Evolutionary conservation across 441 rosid genomes (phyloP), one percentile per base, ranked within the genome.

Genomic region (Brassica balearica): DNA sequence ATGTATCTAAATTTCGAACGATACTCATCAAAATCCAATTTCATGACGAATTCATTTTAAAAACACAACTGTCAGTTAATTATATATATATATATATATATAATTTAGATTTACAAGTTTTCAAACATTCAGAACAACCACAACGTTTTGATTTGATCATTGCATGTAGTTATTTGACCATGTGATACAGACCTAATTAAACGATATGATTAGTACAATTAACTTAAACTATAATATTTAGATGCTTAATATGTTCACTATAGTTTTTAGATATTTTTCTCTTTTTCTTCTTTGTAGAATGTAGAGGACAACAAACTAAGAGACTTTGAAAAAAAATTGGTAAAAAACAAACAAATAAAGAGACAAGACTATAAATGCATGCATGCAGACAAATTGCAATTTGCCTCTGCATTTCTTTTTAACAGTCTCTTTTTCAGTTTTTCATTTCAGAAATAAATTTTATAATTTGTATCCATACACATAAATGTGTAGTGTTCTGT

Each of bases 361-460:
- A 71, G 80, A 80, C 80, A 80, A 38, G 69, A 67, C 80, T 71
- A 76, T 76, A 80, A 80, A 80, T 80, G 80, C 74, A 80, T 71
- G 77, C 77, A 80, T 75, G 71, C 61, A 80, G 83, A 80, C 80
- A 80, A 80, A 80, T 76, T 72, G 83, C 77, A 80, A 75, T 76
- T 71, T 76, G 80, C 83, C 77, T 76, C 80, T 71, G 83, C 77
- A 80, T 68, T 75, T 69, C 68, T 67, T 70, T 80, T 75, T 9
- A 74, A 70, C 68, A 56, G 82, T 80, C 72, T 20, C 72, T 53
- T 38, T 56, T 55, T 69, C 20, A 62, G 41, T n/a, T 25, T 61
- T 65, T 55, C 5, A 38, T 58, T 61, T 51, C 20, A 22, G n/a
- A 36, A 60, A 53, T 2, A 3, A 55, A 64, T 17, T 15, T 22